Conservation (phyloP, 2,329 filamentous ascomycete genomes). For the Akanthomyces lecanii region DNA sequence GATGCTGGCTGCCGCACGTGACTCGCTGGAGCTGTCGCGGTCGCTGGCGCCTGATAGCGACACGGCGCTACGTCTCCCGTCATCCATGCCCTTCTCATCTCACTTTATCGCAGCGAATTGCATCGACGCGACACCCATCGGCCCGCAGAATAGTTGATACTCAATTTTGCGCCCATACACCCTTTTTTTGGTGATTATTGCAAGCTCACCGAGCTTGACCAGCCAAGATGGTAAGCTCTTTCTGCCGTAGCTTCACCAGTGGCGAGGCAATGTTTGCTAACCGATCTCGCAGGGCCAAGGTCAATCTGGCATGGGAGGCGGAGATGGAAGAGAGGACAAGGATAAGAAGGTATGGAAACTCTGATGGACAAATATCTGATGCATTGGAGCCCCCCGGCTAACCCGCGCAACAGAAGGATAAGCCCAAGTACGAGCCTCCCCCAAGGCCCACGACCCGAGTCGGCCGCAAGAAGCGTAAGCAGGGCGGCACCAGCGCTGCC, state of each 20-base stretch:
- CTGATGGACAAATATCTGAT: neutral
- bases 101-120: constrained; percentile 22
- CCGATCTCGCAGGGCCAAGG: constrained; percentile 62
- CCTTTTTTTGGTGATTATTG: neutral
- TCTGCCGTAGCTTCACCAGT: neutral
- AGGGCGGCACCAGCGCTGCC: constrained; percentile 84
- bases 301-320: constrained; percentile 80
- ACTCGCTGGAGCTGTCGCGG: constrained; percentile 38
- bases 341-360: constrained; percentile 76
- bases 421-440: constrained; percentile 99
- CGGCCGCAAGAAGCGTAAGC: constrained; percentile 98
- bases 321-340: constrained; percentile 77
- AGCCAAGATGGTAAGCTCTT: constrained; percentile 34
- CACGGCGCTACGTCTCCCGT: constrained; percentile 30
- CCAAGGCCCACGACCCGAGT: constrained; percentile 95
- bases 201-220: constrained; percentile 28
- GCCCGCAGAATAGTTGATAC: constrained; percentile 4
- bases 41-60: constrained; percentile 40
- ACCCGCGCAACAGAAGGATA: constrained; percentile 72
- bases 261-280: constrained; percentile 14
- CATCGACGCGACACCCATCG: constrained; percentile 23
- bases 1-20: constrained; percentile 27
- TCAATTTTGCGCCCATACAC: neutral
- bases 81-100: constrained; percentile 28
- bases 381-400: constrained; percentile 16